phyloP scores from a whole-genome alignment of 306 rosid genomes.

The Dicorynia guianensis region DNA sequence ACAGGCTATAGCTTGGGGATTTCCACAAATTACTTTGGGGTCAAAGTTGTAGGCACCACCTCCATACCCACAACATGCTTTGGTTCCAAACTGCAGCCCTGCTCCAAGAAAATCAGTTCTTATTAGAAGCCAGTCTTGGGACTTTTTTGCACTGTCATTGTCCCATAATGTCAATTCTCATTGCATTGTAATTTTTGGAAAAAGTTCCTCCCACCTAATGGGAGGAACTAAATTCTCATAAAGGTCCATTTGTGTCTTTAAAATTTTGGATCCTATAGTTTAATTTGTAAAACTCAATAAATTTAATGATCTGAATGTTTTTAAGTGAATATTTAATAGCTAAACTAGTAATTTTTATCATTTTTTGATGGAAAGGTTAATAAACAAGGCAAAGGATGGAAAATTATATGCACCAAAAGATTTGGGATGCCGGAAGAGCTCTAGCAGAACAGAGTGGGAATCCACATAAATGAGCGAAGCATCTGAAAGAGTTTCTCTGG shows the following conservation, averaged over 20 bases:
- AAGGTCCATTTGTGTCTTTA: no score
- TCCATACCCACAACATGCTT: conserved; percentile 83
- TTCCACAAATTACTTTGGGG: conserved; percentile 60
- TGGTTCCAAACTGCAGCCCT: conserved; percentile 65
- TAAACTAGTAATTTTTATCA: no score
- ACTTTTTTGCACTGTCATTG: no score
- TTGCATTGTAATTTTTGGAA: no score
- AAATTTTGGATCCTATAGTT: no score
- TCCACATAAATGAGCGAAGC: conserved; percentile 74
- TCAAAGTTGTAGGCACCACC: conserved; percentile 73
- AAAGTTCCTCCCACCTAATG: no score
- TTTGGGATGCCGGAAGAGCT: conserved; percentile 69
- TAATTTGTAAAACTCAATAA: no score
- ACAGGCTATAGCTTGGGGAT: conserved; percentile 69
- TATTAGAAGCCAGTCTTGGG: not conserved
- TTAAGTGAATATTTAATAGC: no score
- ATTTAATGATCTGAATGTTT: no score
- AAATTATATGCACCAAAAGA: conserved; percentile 55
- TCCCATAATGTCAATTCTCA: no score
- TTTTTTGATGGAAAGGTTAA: no score
- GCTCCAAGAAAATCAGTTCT: conserved; percentile 31
- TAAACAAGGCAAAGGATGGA: not conserved
- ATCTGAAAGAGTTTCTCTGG: conserved; percentile 53
- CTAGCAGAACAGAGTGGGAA: conserved; percentile 57
- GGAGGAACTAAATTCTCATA: no score